Base-by-base conservation (phyloP, 2,329 filamentous ascomycete species). In the Cladophialophora carrionii region DNA sequence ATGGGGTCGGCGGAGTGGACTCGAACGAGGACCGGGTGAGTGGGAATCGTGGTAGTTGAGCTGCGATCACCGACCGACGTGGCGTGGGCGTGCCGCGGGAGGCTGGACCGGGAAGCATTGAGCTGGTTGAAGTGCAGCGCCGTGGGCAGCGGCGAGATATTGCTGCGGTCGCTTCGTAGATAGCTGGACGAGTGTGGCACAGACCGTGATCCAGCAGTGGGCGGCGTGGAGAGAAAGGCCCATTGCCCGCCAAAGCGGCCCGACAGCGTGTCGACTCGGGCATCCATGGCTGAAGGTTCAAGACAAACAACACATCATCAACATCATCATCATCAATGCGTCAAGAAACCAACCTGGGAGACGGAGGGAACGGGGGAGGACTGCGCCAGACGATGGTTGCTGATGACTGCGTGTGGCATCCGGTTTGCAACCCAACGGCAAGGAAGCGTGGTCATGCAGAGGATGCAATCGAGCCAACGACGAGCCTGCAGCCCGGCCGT, bases 11-110 rank as follows among this genome's bases (percentile, higher is more conserved):
- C 75, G 51, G 78, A 79, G 69, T 80, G 78, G 20, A 79, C 74
- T 66, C 77, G 74, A 32, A 80, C 77, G 46, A 81, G 72, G 43
- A 81, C 79, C 6, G 79, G 79, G 63, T 79, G 78, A 32, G 78
- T 77, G 52, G 74, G 73, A 56, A 74, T 69, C 17, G 57, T 60
- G 17, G 72, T 74, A 32, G 76, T 68, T n/a, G 68, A 67, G 54
- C 68, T 72, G 48, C 65, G 66, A 26, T 62, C 68, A 37, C 70
- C 70, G 55, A 68, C 63, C 3, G 70, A 72, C 1, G 67, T 59
- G 22, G 67, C 62, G 31, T 65, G 61, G 29, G 52, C 58, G 57
- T 70, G 65, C 57, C 68, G 64, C 22, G 64, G 52, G 20, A 72
- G 57, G 52, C 68, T 71, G 49, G 70, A 71, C 4, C 68, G 64